Evolutionary conservation across 2,329 filamentous ascomycete genomes (phyloP).

Genomic region (Hymenoscyphus scutula): DNA sequence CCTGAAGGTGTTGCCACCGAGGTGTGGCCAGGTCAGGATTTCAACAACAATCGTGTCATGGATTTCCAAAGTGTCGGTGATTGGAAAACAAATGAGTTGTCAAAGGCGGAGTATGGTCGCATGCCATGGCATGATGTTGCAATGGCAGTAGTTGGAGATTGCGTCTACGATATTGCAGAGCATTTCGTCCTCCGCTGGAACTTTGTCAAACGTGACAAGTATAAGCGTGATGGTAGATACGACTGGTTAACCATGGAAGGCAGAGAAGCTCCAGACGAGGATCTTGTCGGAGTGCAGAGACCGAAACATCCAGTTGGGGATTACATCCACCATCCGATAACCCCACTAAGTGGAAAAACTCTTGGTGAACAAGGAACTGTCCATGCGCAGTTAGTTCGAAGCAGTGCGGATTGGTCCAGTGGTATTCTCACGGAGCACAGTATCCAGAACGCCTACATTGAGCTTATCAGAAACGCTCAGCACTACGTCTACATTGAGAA

Average conservation of each 20-base stretch:
- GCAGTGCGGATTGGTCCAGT: constrained; percentile 89
- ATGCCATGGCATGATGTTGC: constrained; percentile 99
- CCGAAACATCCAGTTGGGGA: constrained; percentile 87
- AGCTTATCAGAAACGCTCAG: constrained; percentile 81
- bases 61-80: constrained; percentile 89
- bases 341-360: constrained; percentile 65
- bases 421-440: constrained; percentile 82
- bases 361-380: constrained; percentile 67
- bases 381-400: constrained; percentile 81
- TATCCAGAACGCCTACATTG: constrained; percentile 83
- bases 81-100: constrained; percentile 91
- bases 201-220: constrained; percentile 95
- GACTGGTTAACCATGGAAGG: constrained; percentile 84
- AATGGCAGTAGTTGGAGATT: constrained; percentile 87
- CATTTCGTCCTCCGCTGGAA: constrained; percentile 97
- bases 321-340: constrained; percentile 77
- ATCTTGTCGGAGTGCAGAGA: constrained; percentile 82
- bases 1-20: constrained; percentile 79
- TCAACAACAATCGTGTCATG: constrained; percentile 96
- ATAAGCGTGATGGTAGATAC: constrained; percentile 81
- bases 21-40: constrained; percentile 93
- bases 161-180: constrained; percentile 90
- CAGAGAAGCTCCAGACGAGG: constrained; percentile 73
- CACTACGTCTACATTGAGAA: constrained; percentile 98
- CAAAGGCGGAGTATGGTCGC: constrained; percentile 84